These are phyloP conservation scores for Lasiosphaeria miniovina DNA, from an alignment of 495 filamentous ascomycete genomes.

Conservation along the genomic window DNA sequence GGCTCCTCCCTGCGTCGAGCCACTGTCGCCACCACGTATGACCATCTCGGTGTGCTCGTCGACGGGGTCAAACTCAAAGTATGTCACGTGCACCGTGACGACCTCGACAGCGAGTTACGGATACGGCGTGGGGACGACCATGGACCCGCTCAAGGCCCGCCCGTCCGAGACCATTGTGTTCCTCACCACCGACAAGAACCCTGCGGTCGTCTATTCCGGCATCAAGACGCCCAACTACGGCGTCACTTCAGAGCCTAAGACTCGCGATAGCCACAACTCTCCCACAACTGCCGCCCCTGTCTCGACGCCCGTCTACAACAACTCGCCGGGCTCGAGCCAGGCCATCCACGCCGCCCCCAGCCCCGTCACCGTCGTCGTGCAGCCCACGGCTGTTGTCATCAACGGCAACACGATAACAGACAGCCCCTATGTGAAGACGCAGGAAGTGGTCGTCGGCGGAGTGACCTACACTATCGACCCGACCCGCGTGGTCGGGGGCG, in stretches of 20 bases:
- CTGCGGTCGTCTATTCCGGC: constrained; percentile 42
- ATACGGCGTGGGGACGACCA: constrained; percentile 17
- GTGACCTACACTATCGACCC: constrained; percentile 45
- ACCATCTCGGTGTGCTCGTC: constrained; percentile 40
- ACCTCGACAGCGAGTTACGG: constrained; percentile 18
- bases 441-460: constrained; percentile 37
- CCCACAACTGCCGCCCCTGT: constrained; percentile 10
- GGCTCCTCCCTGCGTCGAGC: constrained; percentile 31
- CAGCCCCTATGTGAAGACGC: constrained; percentile 30
- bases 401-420: constrained; percentile 40
- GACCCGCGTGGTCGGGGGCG: constrained; percentile 38
- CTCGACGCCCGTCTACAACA: constrained; percentile 31
- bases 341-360: constrained; percentile 15
- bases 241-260: constrained; percentile 26
- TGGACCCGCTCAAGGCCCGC: neutral
- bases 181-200: constrained; percentile 49
- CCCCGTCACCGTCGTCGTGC: constrained; percentile 38
- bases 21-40: constrained; percentile 27
- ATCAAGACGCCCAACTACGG: constrained; percentile 42
- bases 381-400: constrained; percentile 42
- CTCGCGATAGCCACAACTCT: constrained; percentile 16
- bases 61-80: constrained; percentile 27
- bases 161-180: constrained; percentile 31
- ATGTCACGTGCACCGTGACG: constrained; percentile 23
- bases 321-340: constrained; percentile 2